A percentile compares a stretch with the other conserved stretches of the same genome.
These are phyloP conservation scores for Pterocarpus macrocarpus DNA, from an alignment of 306 rosid genomes.

Conservation along the genomic window DNA sequence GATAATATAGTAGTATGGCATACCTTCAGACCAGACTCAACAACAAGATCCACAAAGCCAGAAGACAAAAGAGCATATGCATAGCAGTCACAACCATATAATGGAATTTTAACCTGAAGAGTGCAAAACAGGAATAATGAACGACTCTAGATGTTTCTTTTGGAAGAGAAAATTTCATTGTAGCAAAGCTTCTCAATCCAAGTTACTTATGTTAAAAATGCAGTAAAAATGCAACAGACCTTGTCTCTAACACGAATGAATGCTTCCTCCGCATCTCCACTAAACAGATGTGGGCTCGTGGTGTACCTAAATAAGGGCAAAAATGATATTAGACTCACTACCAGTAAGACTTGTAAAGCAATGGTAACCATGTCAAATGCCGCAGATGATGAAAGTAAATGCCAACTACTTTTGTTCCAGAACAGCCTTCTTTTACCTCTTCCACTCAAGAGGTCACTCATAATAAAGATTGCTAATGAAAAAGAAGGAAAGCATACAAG, in stretches of 20 bases:
- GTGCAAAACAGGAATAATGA: slow-evolving; percentile 8
- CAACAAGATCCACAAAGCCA: slow-evolving; percentile 93
- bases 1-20: slow-evolving; percentile 6
- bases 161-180: slow-evolving; percentile 15
- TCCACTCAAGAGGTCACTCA: slow-evolving; percentile 17
- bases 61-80: slow-evolving; percentile 95
- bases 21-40: slow-evolving; percentile 96
- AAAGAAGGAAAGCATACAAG: slow-evolving; percentile 62
- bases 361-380: slow-evolving; percentile 35
- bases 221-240: slow-evolving; percentile 45
- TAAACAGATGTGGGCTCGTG: slow-evolving; percentile 93
- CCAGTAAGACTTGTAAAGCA: slow-evolving; percentile 18
- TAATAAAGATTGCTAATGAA: slow-evolving; percentile 23
- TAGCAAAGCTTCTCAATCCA: not conserved
- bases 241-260: slow-evolving; percentile 85
- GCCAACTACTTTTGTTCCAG: slow-evolving; percentile 23
- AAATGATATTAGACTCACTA: slow-evolving; percentile 9
- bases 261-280: slow-evolving; percentile 83
- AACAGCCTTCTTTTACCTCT: slow-evolving; percentile 28
- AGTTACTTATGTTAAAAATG: not conserved
- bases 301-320: slow-evolving; percentile 67
- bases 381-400: slow-evolving; percentile 29
- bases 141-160: not conserved
- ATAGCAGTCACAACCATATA: slow-evolving; percentile 98
- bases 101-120: slow-evolving; percentile 86